These are phyloP conservation scores for Trichosanthes cucumerina DNA, from an alignment of 306 rosid species.

Conservation along the genomic window DNA sequence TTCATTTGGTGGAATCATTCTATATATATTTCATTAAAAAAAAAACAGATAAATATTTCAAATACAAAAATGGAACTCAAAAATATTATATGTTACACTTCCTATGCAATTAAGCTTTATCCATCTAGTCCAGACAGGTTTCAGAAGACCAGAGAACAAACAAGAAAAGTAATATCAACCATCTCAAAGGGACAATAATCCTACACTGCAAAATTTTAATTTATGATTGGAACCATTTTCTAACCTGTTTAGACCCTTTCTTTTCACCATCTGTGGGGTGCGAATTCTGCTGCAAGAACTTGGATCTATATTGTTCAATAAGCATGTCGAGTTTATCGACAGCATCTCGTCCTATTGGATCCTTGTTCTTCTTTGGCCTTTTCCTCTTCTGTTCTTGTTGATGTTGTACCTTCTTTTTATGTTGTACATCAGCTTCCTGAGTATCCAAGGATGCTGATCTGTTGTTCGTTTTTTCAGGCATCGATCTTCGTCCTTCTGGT, in stretches of 20 bases:
- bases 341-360: slow-evolving; percentile 43
- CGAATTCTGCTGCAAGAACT: slow-evolving; percentile 39
- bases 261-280: slow-evolving; percentile 36
- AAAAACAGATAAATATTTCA: neutral
- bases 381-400: slow-evolving; percentile 17
- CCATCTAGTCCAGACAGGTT: neutral
- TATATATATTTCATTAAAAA: neutral
- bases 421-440: slow-evolving; percentile 17
- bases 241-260: slow-evolving; percentile 45
- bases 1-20: no score
- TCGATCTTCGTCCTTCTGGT: slow-evolving; percentile 17
- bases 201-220: neutral
- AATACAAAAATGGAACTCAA: neutral
- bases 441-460: slow-evolving; percentile 10
- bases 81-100: neutral
- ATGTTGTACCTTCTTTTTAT: slow-evolving; percentile 36
- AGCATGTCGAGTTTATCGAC: slow-evolving; percentile 84
- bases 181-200: neutral
- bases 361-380: slow-evolving; percentile 57
- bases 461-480: slow-evolving; percentile 22
- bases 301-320: slow-evolving; percentile 71
- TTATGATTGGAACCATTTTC: slow-evolving; percentile 73
- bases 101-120: neutral
- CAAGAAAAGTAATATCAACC: neutral
- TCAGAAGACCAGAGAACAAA: neutral